These are phyloP conservation scores for Carex scoparia DNA, from an alignment of 176 grass and related monocot genomes.

Conservation along the genomic window DNA sequence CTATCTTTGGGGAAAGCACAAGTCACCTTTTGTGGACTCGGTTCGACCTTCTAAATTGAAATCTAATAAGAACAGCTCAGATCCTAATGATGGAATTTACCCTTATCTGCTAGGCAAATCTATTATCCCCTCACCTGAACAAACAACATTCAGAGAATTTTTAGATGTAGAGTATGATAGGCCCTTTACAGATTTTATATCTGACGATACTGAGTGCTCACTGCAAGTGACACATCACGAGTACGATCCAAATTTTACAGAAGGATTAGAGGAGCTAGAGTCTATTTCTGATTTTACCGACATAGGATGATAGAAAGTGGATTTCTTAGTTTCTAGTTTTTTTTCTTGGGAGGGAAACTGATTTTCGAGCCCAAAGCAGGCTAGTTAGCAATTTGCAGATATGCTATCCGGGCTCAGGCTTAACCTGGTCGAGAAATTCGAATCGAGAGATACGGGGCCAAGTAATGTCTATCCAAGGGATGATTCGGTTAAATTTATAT, in stretches of 20 bases:
- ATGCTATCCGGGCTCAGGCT: neutral
- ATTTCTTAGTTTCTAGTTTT: constrained; percentile 21
- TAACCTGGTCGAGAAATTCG: neutral
- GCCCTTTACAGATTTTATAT: constrained; percentile 43
- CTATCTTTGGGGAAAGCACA: constrained; percentile 55
- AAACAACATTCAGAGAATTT: constrained; percentile 9
- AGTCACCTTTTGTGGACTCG: constrained; percentile 45
- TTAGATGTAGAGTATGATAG: constrained; percentile 35
- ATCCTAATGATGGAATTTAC: constrained; percentile 36
- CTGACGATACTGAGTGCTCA: constrained; percentile 40
- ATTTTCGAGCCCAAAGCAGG: neutral
- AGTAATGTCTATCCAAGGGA: neutral
- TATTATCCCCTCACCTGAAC: constrained; percentile 32
- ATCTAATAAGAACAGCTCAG: constrained; percentile 43
- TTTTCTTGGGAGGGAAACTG: neutral
- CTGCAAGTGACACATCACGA: constrained; percentile 21
- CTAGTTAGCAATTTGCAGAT: neutral
- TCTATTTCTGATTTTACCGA: constrained; percentile 74
- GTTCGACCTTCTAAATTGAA: constrained; percentile 63
- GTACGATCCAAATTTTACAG: constrained; percentile 49
- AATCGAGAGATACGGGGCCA: neutral
- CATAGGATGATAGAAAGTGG: constrained; percentile 49
- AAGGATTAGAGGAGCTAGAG: constrained; percentile 59
- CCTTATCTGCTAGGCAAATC: constrained; percentile 18
- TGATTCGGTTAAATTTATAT: constrained; percentile 12